Conservation (phyloP, 345 rosid species). For the Boechera stricta region DNA sequence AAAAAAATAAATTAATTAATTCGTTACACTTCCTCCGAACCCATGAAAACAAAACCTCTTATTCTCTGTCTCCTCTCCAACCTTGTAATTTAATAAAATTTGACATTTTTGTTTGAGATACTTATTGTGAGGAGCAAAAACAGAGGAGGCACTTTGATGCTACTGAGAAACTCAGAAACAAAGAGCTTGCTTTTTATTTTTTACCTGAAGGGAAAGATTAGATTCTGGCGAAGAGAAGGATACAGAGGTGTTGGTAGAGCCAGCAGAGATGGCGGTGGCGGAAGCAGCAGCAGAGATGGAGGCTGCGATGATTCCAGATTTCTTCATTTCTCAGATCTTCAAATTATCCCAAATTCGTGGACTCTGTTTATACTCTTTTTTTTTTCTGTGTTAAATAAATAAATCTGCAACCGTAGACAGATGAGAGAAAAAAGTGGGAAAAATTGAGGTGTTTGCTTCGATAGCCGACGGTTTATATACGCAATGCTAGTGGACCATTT, state of each 20-base stretch:
- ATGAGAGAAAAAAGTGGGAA: constrained; percentile 32
- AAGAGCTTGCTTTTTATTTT: not conserved
- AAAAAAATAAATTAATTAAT: not conserved
- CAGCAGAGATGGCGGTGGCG: constrained; percentile 48
- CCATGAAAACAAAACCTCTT: not conserved
- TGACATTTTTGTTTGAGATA: not conserved
- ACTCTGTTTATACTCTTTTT: not conserved
- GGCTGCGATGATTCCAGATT: constrained; percentile 58
- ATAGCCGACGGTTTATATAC: constrained; percentile 37
- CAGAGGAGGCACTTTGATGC: constrained; percentile 18
- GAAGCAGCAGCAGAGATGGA: constrained; percentile 60
- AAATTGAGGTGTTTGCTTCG: constrained; percentile 10
- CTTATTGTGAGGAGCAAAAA: constrained; percentile 2
- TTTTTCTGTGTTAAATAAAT: not conserved
- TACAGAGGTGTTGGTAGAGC: constrained; percentile 57
- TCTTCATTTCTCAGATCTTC: constrained; percentile 53
- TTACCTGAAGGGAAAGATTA: constrained; percentile 56
- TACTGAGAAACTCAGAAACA: not conserved
- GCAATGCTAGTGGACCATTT: constrained; percentile 32
- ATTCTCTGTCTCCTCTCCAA: not conserved
- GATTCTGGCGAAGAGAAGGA: constrained; percentile 51
- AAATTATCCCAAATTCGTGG: constrained; percentile 3
- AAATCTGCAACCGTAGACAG: constrained; percentile 35
- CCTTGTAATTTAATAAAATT: not conserved
- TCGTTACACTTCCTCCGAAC: not conserved